phyloP scores from a whole-genome alignment of 306 rosid genomes.

The Dryas alaskensis region DNA sequence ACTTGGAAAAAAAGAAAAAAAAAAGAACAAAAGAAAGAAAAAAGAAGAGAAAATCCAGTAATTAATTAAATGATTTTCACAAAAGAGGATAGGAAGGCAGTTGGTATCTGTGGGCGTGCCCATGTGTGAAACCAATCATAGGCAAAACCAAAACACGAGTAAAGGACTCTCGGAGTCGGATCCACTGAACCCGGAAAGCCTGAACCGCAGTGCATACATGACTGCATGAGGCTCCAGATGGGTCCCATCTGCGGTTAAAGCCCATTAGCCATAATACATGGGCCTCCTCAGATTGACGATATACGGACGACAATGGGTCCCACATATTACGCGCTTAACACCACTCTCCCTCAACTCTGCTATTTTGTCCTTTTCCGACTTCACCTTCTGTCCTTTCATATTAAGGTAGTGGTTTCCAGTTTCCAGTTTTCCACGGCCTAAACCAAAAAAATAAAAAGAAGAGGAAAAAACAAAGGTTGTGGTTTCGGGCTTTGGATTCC shows the following conservation, averaged over 20 bases:
- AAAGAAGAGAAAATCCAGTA: neutral
- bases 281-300: neutral
- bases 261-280: neutral
- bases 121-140: constrained; percentile 1
- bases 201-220: neutral
- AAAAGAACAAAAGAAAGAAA: neutral
- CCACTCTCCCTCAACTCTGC: no score
- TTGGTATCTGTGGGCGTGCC: constrained; percentile 1
- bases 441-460: no score
- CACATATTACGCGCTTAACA: no score
- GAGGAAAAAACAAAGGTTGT: neutral
- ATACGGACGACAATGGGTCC: constrained; percentile 20
- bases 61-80: neutral
- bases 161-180: neutral
- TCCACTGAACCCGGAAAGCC: neutral
- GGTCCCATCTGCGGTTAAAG: constrained; percentile 15
- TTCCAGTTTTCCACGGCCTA: no score
- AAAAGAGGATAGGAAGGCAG: neutral
- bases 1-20: neutral
- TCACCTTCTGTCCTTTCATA: no score
- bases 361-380: no score
- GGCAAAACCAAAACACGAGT: neutral
- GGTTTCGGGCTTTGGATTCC: constrained; percentile 3
- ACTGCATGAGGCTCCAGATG: constrained; percentile 14
- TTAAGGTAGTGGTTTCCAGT: no score